These are phyloP conservation scores for Apiospora arundinis DNA, from an alignment of 2,329 filamentous ascomycete genomes.

Conservation along the genomic window DNA sequence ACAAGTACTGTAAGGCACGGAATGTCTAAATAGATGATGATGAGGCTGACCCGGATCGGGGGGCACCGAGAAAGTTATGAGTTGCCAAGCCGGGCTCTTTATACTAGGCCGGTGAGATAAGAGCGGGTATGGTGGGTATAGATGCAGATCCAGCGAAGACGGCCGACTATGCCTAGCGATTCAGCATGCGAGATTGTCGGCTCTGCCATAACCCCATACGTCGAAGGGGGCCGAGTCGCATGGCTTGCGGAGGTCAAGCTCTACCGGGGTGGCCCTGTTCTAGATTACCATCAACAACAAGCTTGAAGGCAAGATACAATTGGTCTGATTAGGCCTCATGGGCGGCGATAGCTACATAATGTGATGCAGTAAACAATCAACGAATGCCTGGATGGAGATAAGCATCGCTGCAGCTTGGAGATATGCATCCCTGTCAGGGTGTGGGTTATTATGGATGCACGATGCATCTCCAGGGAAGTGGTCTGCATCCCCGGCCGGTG, in stretches of 20 bases:
- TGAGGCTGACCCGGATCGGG: not conserved
- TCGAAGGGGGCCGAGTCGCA: not conserved
- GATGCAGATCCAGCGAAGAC: not conserved
- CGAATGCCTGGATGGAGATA: conserved; percentile 1
- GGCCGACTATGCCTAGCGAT: not conserved
- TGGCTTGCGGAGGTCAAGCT: conserved; percentile 11
- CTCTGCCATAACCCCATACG: not conserved
- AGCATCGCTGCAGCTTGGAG: conserved; percentile 7
- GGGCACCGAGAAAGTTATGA: not conserved
- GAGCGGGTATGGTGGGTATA: not conserved
- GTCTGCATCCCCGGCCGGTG: not conserved
- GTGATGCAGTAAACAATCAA: not conserved
- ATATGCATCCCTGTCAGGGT: not conserved
- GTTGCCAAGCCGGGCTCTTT: not conserved
- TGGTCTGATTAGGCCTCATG: conserved; percentile 3
- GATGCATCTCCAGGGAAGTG: conserved; percentile 1
- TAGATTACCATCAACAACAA: not conserved
- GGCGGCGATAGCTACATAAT: not conserved
- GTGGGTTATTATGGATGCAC: not conserved
- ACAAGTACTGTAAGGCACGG: not conserved
- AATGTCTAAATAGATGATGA: not conserved
- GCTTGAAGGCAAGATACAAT: not conserved
- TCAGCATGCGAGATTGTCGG: not conserved
- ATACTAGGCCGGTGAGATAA: not conserved
- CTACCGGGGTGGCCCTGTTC: conserved; percentile 2